phyloP scores from a whole-genome alignment of 768 basidiomycete genomes.

The Paxillus rubicundulus region DNA sequence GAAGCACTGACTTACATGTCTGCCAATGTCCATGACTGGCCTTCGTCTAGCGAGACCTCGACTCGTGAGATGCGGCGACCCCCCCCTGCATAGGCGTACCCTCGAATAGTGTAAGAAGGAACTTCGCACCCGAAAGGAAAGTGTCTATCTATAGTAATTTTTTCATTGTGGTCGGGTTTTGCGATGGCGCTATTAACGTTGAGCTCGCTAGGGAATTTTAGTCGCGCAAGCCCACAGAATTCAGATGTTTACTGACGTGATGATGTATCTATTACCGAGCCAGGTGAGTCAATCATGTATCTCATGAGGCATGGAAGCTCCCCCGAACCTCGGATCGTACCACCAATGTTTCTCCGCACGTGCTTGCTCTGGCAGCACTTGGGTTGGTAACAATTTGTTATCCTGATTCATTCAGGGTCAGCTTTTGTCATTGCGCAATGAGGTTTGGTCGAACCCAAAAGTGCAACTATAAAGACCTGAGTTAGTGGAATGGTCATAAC shows the following conservation, averaged over 20 bases:
- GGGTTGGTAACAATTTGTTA: constrained; percentile 60
- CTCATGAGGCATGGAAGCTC: neutral
- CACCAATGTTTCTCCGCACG: constrained; percentile 53
- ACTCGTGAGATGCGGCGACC: constrained; percentile 56
- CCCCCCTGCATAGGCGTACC: constrained; percentile 64
- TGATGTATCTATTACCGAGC: constrained; percentile 27
- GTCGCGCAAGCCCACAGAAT: neutral
- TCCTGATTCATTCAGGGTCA: constrained; percentile 29
- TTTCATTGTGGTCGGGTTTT: constrained; percentile 53
- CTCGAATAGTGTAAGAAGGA: constrained; percentile 40
- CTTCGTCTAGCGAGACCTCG: constrained; percentile 56
- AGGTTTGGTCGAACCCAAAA: constrained; percentile 29
- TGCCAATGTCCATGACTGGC: constrained; percentile 46
- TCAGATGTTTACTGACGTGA: constrained; percentile 26
- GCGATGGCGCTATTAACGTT: constrained; percentile 61
- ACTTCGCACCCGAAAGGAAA: constrained; percentile 8
- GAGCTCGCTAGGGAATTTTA: constrained; percentile 46
- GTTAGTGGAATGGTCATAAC: neutral
- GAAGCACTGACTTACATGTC: constrained; percentile 27
- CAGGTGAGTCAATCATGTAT: neutral
- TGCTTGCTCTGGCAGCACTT: constrained; percentile 50
- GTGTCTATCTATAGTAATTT: constrained; percentile 19
- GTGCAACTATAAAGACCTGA: constrained; percentile 27
- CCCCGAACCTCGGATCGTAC: constrained; percentile 44
- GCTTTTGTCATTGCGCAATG: neutral